Percentiles rank a stretch among this genome's conserved stretches.
These are phyloP conservation scores for Apophysomyces sp. DNA, from an alignment of 371 early-diverging fungal species.

Conservation along the genomic window DNA sequence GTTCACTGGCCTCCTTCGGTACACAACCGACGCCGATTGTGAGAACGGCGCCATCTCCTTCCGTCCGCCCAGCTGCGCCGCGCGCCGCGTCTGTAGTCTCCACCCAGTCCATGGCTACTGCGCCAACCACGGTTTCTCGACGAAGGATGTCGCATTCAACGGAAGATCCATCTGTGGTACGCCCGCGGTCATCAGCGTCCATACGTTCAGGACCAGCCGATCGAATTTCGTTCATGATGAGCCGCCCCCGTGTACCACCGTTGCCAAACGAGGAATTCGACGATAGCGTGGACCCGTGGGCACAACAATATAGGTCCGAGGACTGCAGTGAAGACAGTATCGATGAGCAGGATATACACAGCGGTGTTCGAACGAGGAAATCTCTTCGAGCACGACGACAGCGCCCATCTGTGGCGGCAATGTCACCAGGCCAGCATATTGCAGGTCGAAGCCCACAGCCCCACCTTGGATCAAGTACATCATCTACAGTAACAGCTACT, in stretches of 20 bases:
- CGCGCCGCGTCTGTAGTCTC: neutral
- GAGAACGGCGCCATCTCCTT: neutral
- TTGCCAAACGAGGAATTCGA: slow-evolving; percentile 15
- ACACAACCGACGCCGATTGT: neutral
- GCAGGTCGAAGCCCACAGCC: neutral
- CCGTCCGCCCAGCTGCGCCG: neutral
- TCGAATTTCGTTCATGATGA: neutral
- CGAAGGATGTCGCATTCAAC: neutral
- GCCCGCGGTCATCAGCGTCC: neutral
- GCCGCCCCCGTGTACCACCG: slow-evolving; percentile 5
- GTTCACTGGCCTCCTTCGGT: neutral
- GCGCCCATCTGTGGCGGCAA: neutral
- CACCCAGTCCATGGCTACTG: slow-evolving; percentile 13
- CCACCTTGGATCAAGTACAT: slow-evolving; percentile 24
- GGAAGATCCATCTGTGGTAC: neutral
- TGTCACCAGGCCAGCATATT: neutral
- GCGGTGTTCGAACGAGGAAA: neutral
- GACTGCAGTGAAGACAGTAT: slow-evolving; percentile 6
- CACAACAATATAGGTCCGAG: slow-evolving; percentile 5
- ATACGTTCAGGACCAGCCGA: neutral
- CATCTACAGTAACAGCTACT: slow-evolving; percentile 44
- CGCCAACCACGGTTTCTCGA: slow-evolving; percentile 14
- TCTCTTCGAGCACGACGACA: neutral
- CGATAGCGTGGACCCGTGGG: slow-evolving; percentile 28
- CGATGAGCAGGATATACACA: slow-evolving; percentile 2